A percentile compares a stretch with the other conserved stretches of the same genome.
These are phyloP conservation scores for Crithidia fasciculata DNA, from an alignment of 208 protist genomes.

Conservation along the genomic window DNA sequence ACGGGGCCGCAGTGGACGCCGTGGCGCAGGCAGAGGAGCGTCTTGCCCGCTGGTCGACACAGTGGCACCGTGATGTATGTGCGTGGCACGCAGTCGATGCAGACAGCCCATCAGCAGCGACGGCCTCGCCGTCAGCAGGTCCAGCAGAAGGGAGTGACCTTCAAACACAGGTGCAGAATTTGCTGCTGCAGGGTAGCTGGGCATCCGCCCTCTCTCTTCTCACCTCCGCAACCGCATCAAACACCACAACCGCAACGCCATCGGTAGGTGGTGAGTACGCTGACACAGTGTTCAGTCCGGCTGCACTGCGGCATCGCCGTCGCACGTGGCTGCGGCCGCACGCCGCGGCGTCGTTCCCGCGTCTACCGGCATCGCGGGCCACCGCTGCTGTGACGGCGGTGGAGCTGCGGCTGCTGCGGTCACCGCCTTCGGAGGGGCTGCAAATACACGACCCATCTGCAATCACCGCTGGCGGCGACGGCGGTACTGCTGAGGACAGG, in stretches of 20 bases:
- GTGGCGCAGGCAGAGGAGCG: conserved; percentile 16
- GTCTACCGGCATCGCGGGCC: conserved; percentile 13
- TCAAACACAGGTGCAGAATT: no score
- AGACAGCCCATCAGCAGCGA: no score
- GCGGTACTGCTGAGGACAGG: background rate
- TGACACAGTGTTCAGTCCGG: conserved; percentile 6
- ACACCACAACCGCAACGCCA: no score
- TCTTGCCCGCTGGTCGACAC: conserved; percentile 11
- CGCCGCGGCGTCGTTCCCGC: background rate
- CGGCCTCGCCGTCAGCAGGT: no score
- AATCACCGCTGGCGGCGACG: background rate
- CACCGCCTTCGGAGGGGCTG: conserved; percentile 19
- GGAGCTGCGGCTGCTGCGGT: conserved; percentile 25
- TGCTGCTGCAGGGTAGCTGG: conserved; percentile 14
- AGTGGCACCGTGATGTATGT: conserved; percentile 11
- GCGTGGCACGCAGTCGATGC: background rate
- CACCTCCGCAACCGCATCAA: no score
- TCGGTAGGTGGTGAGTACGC: background rate
- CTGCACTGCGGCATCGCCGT: conserved; percentile 12
- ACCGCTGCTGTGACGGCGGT: conserved; percentile 13
- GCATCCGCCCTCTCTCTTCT: background rate
- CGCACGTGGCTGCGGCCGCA: conserved; percentile 4
- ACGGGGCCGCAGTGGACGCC: background rate
- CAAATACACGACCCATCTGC: background rate
- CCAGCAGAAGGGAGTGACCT: no score